Base-by-base conservation (phyloP, 2,329 filamentous ascomycete genomes). In the Parastagonospora avenae region DNA sequence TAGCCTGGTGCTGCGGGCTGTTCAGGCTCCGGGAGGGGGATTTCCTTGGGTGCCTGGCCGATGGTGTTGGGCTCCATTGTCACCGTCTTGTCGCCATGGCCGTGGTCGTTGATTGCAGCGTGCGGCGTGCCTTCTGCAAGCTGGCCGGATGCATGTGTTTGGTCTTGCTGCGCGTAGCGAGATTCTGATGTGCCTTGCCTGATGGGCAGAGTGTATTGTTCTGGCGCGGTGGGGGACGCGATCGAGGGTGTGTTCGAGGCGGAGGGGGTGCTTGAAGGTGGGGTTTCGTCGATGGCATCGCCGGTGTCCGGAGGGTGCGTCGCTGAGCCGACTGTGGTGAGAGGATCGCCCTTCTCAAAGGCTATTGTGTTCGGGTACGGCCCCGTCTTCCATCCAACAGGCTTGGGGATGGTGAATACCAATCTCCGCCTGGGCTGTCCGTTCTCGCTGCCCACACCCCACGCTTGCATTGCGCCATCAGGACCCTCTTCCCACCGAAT, bases 31-130 rank as follows among this genome's bases (percentile, higher is more conserved):
- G 63, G 62, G 31, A 76, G 60, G 0, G 74, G 68, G 30, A 75
- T 73, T 42, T 79, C 77, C 60, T 81, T 81, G 8, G 77, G 75
- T 42, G 77, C 78, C 58, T 81, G 79, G 2, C 78, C 77, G 24
- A 80, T 71, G 9, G 78, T 81, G 44, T 64, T 63, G 11, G 79
- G 76, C 55, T 81, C 79, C 71, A 80, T 78, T 5, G 77, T 74
- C 8, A 70, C 67, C 11, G 75, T 76, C 58, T 75, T 76, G 49
- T 78, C 76, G 43, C 78, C 77, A 52, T 76, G 62, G 11, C 74
- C 75, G 50, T 79, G 74, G 45, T 75, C 64, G 16, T 72, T 71
- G 6, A 71, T 60, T 4, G 74, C 71, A 5, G 63, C 61, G 14
- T 74, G 42, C 6, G 79, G 78, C 2, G 78, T 80, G 31, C 75